phyloP scores from a whole-genome alignment of 306 rosid species.

The Pachyrhizus erosus region DNA sequence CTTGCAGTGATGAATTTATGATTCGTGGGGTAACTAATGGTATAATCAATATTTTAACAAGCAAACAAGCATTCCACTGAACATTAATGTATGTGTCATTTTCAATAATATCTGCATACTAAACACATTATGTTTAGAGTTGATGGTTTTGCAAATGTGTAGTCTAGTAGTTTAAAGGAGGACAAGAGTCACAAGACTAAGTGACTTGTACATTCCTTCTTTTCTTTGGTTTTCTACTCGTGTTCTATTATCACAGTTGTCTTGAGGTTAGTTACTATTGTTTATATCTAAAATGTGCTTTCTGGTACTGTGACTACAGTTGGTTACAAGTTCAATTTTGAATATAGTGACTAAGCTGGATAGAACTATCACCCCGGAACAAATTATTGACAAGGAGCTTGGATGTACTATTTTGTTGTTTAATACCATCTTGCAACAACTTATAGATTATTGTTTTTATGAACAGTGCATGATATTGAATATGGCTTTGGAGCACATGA shows the following conservation, averaged over 20 bases:
- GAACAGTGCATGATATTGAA: constrained; percentile 84
- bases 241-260: constrained; percentile 5
- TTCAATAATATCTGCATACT: neutral
- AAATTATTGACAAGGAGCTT: constrained; percentile 23
- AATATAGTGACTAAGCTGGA: constrained; percentile 2
- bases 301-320: constrained; percentile 4
- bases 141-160: neutral
- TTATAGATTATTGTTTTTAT: constrained; percentile 47
- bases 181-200: neutral
- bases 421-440: constrained; percentile 26
- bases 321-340: constrained; percentile 13
- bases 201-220: neutral
- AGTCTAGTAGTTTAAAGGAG: neutral
- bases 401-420: constrained; percentile 27
- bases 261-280: neutral
- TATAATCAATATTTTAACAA: neutral
- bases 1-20: neutral
- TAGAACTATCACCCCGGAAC: constrained; percentile 11
- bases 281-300: neutral
- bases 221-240: neutral
- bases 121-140: neutral
- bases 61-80: neutral
- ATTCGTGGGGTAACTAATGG: neutral
- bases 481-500: constrained; percentile 97
- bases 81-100: neutral